Conservation (phyloP, 2,329 filamentous ascomycete genomes). For the Chalaropsis thielavioides region DNA sequence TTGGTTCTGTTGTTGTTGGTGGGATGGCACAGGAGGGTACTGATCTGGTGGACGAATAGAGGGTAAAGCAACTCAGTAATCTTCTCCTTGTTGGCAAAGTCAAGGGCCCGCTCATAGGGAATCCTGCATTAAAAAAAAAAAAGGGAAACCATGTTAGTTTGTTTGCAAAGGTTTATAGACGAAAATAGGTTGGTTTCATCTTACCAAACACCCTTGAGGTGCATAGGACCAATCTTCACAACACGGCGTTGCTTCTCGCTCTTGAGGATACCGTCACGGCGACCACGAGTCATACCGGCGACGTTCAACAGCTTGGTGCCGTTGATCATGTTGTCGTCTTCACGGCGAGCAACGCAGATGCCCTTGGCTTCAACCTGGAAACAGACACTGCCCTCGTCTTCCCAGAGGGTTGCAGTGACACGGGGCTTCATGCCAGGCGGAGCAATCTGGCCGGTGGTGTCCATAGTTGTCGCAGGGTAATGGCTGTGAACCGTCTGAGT, state of each 20-base stretch:
- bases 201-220: constrained; percentile 93
- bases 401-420: constrained; percentile 93
- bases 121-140: constrained; percentile 47
- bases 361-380: constrained; percentile 96
- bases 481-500: constrained; percentile 42
- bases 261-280: constrained; percentile 90
- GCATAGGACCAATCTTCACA: constrained; percentile 98
- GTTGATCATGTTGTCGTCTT: constrained; percentile 99
- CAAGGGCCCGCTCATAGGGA: constrained; percentile 89
- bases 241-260: constrained; percentile 95
- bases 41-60: constrained; percentile 94
- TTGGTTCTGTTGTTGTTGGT: constrained; percentile 71
- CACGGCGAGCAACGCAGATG: constrained; percentile 84
- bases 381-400: constrained; percentile 93
- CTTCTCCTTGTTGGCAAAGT: constrained; percentile 99
- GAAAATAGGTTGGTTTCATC: constrained; percentile 25
- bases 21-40: constrained; percentile 82
- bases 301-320: constrained; percentile 95
- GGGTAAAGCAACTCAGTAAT: constrained; percentile 93
- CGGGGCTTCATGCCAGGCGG: constrained; percentile 91
- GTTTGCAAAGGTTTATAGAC: neutral
- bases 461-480: constrained; percentile 48
- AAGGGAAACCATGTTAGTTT: neutral
- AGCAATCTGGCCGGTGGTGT: constrained; percentile 82
- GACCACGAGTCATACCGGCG: constrained; percentile 91